Conservation (phyloP, 2,329 filamentous ascomycete genomes). For the Elsinoe necatrix region DNA sequence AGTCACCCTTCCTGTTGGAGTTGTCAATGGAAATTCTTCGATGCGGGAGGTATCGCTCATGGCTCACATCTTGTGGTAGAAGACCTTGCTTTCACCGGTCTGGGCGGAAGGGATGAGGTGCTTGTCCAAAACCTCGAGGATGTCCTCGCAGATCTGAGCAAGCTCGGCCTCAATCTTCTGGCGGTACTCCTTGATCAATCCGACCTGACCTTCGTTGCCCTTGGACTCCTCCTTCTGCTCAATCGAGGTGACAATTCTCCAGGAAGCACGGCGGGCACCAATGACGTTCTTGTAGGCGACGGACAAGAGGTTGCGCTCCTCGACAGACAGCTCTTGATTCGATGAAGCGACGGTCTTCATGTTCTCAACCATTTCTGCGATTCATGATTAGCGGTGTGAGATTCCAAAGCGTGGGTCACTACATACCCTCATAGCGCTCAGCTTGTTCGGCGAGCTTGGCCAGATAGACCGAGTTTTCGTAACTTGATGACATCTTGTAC, state of each 20-base stretch:
- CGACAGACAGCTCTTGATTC: conserved; percentile 58
- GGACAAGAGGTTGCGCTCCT: conserved; percentile 94
- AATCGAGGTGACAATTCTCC: conserved; percentile 97
- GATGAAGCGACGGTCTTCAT: conserved; percentile 97
- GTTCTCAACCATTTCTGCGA: conserved; percentile 95
- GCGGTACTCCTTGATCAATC: conserved; percentile 94
- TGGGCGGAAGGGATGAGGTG: conserved; percentile 90
- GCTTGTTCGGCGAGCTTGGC: conserved; percentile 99
- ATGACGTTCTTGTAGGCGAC: conserved; percentile 99
- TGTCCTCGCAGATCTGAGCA: conserved; percentile 95
- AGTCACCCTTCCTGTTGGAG: conserved; percentile 83
- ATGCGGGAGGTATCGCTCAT: not conserved
- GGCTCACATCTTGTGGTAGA: conserved; percentile 97
- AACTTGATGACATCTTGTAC: conserved; percentile 44
- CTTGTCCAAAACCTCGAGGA: conserved; percentile 87
- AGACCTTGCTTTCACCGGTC: conserved; percentile 96
- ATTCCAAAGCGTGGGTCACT: conserved; percentile 20
- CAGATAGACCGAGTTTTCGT: conserved; percentile 98
- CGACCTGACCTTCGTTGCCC: conserved; percentile 86
- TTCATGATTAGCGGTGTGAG: conserved; percentile 1
- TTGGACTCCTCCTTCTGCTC: conserved; percentile 99
- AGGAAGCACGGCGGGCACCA: conserved; percentile 89
- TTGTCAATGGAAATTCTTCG: conserved; percentile 3
- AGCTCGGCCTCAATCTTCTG: conserved; percentile 97
- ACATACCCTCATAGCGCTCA: conserved; percentile 95